phyloP scores from a whole-genome alignment of 2,329 filamentous ascomycete genomes.

The Microascus cirrosus region DNA sequence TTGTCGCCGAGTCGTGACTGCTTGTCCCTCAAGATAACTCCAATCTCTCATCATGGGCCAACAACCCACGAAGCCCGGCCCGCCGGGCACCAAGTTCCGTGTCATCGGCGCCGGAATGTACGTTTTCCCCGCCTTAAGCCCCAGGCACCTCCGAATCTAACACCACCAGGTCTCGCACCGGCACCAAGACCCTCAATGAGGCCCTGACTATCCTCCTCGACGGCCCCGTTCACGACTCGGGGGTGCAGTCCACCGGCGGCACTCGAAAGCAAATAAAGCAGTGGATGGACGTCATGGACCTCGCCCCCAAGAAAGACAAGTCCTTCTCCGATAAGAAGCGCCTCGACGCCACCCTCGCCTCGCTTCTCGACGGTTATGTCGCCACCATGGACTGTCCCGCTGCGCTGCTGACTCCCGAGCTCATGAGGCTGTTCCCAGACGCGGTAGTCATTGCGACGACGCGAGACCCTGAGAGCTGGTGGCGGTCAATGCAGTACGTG shows the following conservation, averaged over 20 bases:
- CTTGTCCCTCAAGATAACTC: too few relatives aligned
- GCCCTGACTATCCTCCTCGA: conserved; percentile 21
- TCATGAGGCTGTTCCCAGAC: conserved; percentile 35
- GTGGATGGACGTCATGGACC: conserved; percentile 19
- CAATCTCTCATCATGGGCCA: conserved; percentile 15
- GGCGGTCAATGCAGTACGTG: conserved; percentile 18
- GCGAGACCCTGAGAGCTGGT: conserved; percentile 24
- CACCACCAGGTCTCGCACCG: conserved; percentile 18
- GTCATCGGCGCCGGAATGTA: conserved; percentile 24
- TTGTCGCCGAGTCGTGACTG: background rate
- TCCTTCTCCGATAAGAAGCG: conserved; percentile 19
- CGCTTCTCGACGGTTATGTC: conserved; percentile 22
- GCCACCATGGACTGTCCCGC: conserved; percentile 30
- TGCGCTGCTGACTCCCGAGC: conserved; percentile 27
- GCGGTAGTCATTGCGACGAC: conserved; percentile 35
- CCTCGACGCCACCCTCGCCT: conserved; percentile 21
- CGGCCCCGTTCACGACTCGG: conserved; percentile 22
- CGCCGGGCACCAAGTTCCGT: conserved; percentile 19
- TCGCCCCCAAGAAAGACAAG: conserved; percentile 14
- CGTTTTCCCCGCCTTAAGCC: conserved; percentile 4
- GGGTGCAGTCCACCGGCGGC: conserved; percentile 15
- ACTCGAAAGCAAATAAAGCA: conserved; percentile 6
- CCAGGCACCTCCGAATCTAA: background rate
- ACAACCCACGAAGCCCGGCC: conserved; percentile 17
- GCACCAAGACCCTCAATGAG: conserved; percentile 24